Evolutionary conservation across 495 filamentous ascomycete species (phyloP).

Genomic region (Aspergillus kassunensis): DNA sequence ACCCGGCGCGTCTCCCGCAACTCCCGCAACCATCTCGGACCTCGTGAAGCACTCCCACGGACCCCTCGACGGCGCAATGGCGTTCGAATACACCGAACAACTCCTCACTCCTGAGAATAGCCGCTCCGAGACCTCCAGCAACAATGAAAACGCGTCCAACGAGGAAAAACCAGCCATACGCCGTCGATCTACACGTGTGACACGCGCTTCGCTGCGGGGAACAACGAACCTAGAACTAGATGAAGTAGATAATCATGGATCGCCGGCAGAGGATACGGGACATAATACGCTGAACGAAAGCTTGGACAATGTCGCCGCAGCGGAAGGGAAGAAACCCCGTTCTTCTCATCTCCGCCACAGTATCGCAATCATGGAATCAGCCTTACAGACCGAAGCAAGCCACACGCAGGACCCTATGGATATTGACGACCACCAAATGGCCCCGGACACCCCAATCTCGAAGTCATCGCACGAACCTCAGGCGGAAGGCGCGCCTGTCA

Average conservation of each 20-base stretch:
- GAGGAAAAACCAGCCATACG: conserved; percentile 39
- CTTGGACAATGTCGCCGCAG: conserved; percentile 28
- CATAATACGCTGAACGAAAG: conserved; percentile 42
- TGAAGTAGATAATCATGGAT: conserved; percentile 8
- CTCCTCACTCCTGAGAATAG: conserved; percentile 46
- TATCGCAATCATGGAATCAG: conserved; percentile 44
- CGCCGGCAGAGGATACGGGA: conserved; percentile 19
- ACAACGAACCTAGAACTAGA: conserved; percentile 25
- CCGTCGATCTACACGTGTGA: conserved; percentile 40
- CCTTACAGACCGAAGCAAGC: conserved; percentile 33
- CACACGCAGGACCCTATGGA: conserved; percentile 30
- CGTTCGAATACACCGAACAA: conserved; percentile 41
- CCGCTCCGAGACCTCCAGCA: conserved; percentile 49
- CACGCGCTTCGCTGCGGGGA: conserved; percentile 39
- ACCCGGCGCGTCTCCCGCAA: conserved; percentile 30
- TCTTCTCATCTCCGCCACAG: conserved; percentile 38
- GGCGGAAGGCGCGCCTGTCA: conserved; percentile 29
- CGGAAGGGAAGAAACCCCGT: conserved; percentile 30
- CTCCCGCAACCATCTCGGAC: conserved; percentile 33
- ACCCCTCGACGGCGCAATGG: conserved; percentile 34
- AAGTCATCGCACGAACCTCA: conserved; percentile 39
- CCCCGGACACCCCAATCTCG: conserved; percentile 39
- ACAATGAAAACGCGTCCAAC: conserved; percentile 41
- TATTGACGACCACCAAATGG: conserved; percentile 32
- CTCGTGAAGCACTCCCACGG: conserved; percentile 27